Percentiles rank a stretch among this genome's conserved stretches.
These are phyloP conservation scores for Talaromyces adpressus DNA, from an alignment of 495 filamentous ascomycete species.

Conservation along the genomic window DNA sequence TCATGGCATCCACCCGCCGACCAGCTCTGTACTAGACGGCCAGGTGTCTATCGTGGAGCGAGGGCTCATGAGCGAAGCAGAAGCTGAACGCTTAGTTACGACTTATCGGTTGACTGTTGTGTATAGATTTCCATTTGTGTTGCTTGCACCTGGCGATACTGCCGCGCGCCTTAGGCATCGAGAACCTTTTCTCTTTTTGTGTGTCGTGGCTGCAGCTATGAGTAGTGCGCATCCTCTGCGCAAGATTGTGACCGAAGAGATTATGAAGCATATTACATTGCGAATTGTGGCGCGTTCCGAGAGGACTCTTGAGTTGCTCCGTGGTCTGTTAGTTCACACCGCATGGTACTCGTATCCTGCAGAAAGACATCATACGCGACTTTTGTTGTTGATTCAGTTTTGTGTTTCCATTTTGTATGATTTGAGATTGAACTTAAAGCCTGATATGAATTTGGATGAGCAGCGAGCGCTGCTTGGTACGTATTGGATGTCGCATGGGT, in stretches of 20 bases:
- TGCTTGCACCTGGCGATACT: conserved; percentile 12
- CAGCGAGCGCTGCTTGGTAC: conserved; percentile 16
- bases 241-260: conserved; percentile 14
- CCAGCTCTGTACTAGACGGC: conserved; percentile 14
- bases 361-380: conserved; percentile 15
- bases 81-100: conserved; percentile 13
- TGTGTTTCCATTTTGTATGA: conserved; percentile 17
- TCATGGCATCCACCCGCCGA: conserved; percentile 13
- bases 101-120: conserved; percentile 13
- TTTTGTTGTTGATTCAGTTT: conserved; percentile 18
- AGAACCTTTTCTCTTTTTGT: conserved; percentile 18
- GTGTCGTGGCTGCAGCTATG: conserved; percentile 15
- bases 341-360: conserved; percentile 20
- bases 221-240: conserved; percentile 14
- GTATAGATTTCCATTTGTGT: conserved; percentile 17
- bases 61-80: conserved; percentile 16
- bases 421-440: conserved; percentile 17
- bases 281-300: conserved; percentile 15
- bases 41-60: conserved; percentile 18
- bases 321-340: conserved; percentile 15
- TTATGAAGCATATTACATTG: conserved; percentile 17
- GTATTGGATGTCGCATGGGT: conserved; percentile 18
- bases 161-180: conserved; percentile 9
- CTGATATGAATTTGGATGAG: conserved; percentile 12
- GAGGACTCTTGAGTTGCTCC: conserved; percentile 18